Conservation (phyloP, 2,329 filamentous ascomycete genomes). For the Cadophora sp. region DNA sequence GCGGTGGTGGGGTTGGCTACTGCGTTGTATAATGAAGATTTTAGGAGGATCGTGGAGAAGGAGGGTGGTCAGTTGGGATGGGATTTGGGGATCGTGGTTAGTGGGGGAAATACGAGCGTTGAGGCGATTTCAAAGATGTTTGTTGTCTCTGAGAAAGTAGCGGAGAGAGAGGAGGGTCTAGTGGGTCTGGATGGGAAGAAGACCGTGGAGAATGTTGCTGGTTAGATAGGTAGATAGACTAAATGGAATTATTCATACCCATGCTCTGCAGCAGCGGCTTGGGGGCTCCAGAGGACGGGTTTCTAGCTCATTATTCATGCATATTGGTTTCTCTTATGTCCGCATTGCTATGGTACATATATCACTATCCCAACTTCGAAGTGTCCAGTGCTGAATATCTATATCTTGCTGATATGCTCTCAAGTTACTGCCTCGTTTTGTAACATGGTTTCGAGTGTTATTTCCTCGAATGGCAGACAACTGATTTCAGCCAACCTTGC, state of each 20-base stretch:
- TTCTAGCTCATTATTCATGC: background rate
- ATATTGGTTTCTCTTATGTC: background rate
- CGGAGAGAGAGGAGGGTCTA: conserved; percentile 29
- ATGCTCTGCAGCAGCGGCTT: background rate
- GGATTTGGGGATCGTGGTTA: conserved; percentile 68
- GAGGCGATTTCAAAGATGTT: conserved; percentile 62
- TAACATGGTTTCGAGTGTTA: no score
- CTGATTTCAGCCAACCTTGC: no score
- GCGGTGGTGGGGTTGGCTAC: conserved; percentile 85
- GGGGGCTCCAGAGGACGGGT: background rate
- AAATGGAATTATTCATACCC: background rate
- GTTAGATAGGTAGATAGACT: conserved; percentile 16
- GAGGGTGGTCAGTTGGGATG: conserved; percentile 78
- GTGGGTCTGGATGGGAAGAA: conserved; percentile 35
- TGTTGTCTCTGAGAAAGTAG: conserved; percentile 29
- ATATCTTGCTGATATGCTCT: background rate
- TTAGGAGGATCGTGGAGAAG: conserved; percentile 70
- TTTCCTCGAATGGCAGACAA: no score
- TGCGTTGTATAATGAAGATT: conserved; percentile 85
- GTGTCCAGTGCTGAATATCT: background rate
- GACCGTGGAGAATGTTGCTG: conserved; percentile 36
- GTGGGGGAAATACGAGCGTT: conserved; percentile 65
- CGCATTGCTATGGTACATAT: background rate
- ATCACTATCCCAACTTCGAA: background rate
- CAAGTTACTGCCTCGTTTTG: no score